Evolutionary conservation across 225 moss, liverwort and hornwort species (phyloP), one percentile per base, ranked within the genome.

Genomic region (Pleurozium schreberi): DNA sequence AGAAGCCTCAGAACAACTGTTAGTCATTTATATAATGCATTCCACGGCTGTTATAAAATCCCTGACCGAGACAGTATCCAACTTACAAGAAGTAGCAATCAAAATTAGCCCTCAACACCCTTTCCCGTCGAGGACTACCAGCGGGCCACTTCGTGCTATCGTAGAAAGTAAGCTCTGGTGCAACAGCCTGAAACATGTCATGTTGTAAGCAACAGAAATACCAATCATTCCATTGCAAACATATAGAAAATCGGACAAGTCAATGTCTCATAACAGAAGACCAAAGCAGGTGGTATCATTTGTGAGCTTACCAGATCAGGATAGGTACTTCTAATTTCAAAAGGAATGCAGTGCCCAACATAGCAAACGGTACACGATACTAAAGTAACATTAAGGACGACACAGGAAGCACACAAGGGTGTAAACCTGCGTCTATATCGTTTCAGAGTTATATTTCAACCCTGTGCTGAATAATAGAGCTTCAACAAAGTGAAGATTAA

Each of bases 111-210:
- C 98, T 94, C 34, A 98, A 89, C 73, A 98, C 92, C 88, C 95
- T 96, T 92, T 97, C 97, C 87, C 96, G 92, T 87, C 95, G 94
- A 57, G 97, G 93, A 90, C 93, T 87, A 84, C 97, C 96, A 90
- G 93, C 88, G 53, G 96, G 96, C 97, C 97, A 97, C 86, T 97
- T 98, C 65, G 96, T 96, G 87, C 97, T 97, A 87, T 98, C 98
- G 90, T 97, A 98, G 83, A 98, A 98, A 52, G 98, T 98, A 82
- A 98, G 96, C 90, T 98, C 98, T 81, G 98, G 98, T 84, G 97
- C 93, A 88, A 98, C 95, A 91, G 98, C 98, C 98, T 98, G 96
- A 71, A 93, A 68, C 20, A 89, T 58, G 89, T 75, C 77, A 57
- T 31, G 64, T 85, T 73, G 65, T 64, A 70, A 92, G 70, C 62